Evolutionary conservation across 1,139 yeast genomes (phyloP).

Genomic region (Pichia sp.): DNA sequence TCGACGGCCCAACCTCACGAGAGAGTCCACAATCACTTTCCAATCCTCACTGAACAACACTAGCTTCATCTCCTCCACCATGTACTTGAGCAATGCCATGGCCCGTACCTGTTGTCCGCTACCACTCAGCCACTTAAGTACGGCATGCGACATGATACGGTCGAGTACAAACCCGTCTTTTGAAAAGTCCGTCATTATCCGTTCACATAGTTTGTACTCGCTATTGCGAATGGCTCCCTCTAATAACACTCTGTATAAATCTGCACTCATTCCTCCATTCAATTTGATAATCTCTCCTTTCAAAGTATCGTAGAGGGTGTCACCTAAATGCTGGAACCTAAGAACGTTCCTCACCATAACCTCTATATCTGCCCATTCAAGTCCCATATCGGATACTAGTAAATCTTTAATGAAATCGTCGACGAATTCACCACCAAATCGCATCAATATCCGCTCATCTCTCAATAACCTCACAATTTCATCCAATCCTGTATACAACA

Average conservation of each 20-base stretch:
- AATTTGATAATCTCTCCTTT: conserved; percentile 7
- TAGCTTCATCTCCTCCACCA: conserved; percentile 12
- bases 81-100: conserved; percentile 17
- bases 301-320: conserved; percentile 9
- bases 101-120: conserved; percentile 12
- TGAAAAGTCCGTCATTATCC: neutral
- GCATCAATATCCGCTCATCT: neutral
- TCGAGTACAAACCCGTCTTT: conserved; percentile 13
- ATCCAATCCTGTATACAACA: conserved; percentile 1
- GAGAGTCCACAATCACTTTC: conserved; percentile 11
- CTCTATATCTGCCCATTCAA: conserved; percentile 6
- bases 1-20: conserved; percentile 13
- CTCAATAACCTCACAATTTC: neutral
- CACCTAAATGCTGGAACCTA: conserved; percentile 9
- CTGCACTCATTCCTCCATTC: neutral
- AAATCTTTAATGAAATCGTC: conserved; percentile 9
- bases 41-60: conserved; percentile 16
- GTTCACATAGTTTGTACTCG: neutral
- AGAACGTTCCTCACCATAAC: conserved; percentile 4
- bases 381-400: conserved; percentile 1
- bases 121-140: conserved; percentile 14
- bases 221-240: neutral
- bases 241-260: neutral
- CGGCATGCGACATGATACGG: conserved; percentile 14
- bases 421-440: conserved; percentile 2